Conservation (phyloP, 345 rosid genomes). For the Camelina hispida region DNA sequence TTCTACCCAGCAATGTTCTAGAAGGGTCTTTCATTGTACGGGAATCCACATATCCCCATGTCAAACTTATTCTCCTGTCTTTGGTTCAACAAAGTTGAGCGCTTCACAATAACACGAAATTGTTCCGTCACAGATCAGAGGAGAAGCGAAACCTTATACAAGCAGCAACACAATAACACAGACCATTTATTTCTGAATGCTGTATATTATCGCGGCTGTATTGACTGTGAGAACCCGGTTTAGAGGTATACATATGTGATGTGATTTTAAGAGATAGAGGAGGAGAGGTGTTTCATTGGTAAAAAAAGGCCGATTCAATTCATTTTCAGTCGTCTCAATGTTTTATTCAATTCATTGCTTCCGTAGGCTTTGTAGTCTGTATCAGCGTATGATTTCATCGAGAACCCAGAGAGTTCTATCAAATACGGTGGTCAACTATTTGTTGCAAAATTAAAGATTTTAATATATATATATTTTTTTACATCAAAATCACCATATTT, state of each 20-base stretch:
- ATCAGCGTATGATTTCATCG: conserved; percentile 6
- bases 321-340: not conserved
- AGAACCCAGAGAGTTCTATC: conserved; percentile 3
- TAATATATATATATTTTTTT: no score
- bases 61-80: conserved; percentile 96
- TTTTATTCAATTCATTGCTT: conserved; percentile 28
- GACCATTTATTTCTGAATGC: conserved; percentile 13
- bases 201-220: conserved; percentile 19
- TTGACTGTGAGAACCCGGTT: not conserved
- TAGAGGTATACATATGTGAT: conserved; percentile 26
- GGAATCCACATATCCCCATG: conserved; percentile 98
- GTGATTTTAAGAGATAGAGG: not conserved
- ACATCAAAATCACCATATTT: no score
- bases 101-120: conserved; percentile 80
- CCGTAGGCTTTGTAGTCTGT: conserved; percentile 5
- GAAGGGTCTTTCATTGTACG: conserved; percentile 95
- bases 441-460: no score
- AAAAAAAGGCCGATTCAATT: conserved; percentile 4
- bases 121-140: conserved; percentile 74
- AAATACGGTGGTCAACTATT: no score
- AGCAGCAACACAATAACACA: conserved; percentile 45
- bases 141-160: conserved; percentile 54
- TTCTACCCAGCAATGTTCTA: conserved; percentile 98
- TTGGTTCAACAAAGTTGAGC: conserved; percentile 98
- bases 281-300: not conserved